phyloP scores from a whole-genome alignment of 1,139 yeast genomes.

The Hyphopichia khmerensis region DNA sequence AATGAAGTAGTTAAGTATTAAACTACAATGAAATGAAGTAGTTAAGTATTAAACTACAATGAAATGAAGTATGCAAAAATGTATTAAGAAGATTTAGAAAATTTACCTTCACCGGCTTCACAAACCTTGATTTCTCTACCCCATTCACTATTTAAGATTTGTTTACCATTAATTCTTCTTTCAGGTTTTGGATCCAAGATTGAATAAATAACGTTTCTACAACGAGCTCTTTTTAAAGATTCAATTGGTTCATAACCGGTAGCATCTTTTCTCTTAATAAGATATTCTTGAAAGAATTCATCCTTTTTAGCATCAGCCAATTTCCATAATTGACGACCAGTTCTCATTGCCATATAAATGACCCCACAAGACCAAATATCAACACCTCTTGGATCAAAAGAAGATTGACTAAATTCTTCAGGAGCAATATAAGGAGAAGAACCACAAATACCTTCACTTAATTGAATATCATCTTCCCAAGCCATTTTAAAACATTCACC shows the following conservation, averaged over 20 bases:
- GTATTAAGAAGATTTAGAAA: neutral
- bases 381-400: slow-evolving; percentile 87
- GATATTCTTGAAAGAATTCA: slow-evolving; percentile 72
- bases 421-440: slow-evolving; percentile 96
- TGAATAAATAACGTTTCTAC: slow-evolving; percentile 89
- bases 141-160: slow-evolving; percentile 92
- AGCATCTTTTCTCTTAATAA: slow-evolving; percentile 72
- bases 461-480: slow-evolving; percentile 87
- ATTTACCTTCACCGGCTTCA: slow-evolving; percentile 52
- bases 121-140: slow-evolving; percentile 84
- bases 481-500: slow-evolving; percentile 97
- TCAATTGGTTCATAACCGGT: slow-evolving; percentile 93
- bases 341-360: slow-evolving; percentile 97
- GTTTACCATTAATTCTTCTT: slow-evolving; percentile 84
- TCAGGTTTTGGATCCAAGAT: slow-evolving; percentile 87
- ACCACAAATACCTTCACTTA: slow-evolving; percentile 82
- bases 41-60: no score
- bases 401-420: slow-evolving; percentile 74
- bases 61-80: no score
- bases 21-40: no score
- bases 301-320: slow-evolving; percentile 74
- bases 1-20: no score
- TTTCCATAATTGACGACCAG: slow-evolving; percentile 93
- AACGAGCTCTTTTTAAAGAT: slow-evolving; percentile 72
- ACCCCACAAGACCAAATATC: slow-evolving; percentile 98